These are phyloP conservation scores for Astrothelium subdiscretum DNA, from an alignment of 495 filamentous ascomycete genomes.

Conservation along the genomic window DNA sequence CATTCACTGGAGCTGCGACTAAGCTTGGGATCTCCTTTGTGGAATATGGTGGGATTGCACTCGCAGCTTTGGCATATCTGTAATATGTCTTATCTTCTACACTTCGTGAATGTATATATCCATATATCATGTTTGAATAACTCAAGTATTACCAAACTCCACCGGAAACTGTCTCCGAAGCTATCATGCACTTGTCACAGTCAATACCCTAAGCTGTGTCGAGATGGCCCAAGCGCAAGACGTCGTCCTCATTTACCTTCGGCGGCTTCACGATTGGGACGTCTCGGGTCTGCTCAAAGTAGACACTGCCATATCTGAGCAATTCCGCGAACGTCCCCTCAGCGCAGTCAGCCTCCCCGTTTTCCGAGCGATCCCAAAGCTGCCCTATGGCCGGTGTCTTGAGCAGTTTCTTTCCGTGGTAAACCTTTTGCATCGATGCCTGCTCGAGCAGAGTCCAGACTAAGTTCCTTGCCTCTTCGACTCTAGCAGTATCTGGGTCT, in stretches of 20 bases:
- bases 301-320: slow-evolving; percentile 3
- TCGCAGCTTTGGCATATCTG: neutral
- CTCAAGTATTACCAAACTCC: no score
- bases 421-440: slow-evolving; percentile 6
- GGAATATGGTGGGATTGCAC: neutral
- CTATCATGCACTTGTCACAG: no score
- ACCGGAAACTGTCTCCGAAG: no score
- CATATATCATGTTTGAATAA: no score
- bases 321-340: slow-evolving; percentile 5
- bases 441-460: slow-evolving; percentile 1
- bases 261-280: slow-evolving; percentile 2
- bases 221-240: neutral
- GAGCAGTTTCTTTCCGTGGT: slow-evolving; percentile 2
- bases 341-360: neutral
- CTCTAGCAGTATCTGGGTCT: neutral
- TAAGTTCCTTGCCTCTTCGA: slow-evolving; percentile 2
- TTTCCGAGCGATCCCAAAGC: slow-evolving; percentile 5
- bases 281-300: slow-evolving; percentile 4
- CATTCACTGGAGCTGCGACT: neutral
- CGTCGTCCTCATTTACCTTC: neutral
- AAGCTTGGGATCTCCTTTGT: neutral
- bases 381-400: neutral
- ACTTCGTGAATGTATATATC: neutral
- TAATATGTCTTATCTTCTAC: neutral
- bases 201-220: neutral